These are phyloP conservation scores for Hypoxylon sp. DNA, from an alignment of 2,329 filamentous ascomycete genomes.

Conservation along the genomic window DNA sequence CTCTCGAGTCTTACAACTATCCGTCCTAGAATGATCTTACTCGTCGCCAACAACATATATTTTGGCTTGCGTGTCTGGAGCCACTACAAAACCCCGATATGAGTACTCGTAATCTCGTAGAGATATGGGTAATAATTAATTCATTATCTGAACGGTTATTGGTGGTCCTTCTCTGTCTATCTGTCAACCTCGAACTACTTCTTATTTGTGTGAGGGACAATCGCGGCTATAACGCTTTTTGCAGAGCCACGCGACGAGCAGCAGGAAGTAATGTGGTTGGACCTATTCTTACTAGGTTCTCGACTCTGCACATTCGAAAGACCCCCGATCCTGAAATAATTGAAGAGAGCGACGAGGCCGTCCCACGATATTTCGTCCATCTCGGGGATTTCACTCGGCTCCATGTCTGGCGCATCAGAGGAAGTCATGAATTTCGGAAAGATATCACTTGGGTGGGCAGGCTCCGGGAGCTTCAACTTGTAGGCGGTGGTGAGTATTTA, in stretches of 20 bases:
- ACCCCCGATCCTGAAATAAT: not conserved
- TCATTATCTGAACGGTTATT: conserved; percentile 16
- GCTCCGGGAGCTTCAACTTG: conserved; percentile 29
- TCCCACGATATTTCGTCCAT: not conserved
- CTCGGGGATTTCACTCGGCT: conserved; percentile 18
- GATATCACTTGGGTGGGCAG: not conserved
- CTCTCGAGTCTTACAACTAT: conserved; percentile 1
- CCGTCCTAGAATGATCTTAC: conserved; percentile 15
- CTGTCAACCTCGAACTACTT: conserved; percentile 8
- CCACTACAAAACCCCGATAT: not conserved
- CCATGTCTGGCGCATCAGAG: conserved; percentile 7
- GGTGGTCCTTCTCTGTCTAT: conserved; percentile 25
- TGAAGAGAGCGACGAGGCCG: not conserved
- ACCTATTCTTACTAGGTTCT: conserved; percentile 5
- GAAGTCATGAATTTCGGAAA: not conserved
- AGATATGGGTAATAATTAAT: not conserved
- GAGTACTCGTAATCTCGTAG: not conserved
- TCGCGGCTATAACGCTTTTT: not conserved
- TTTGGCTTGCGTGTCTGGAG: not conserved
- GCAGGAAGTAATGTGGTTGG: no score
- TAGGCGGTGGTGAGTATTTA: conserved; percentile 22
- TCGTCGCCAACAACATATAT: conserved; percentile 7
- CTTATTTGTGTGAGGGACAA: conserved; percentile 8
- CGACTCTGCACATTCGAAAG: conserved; percentile 19
- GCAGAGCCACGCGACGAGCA: not conserved